phyloP scores from a whole-genome alignment of 1,284 basidiomycete genomes.

The Cutaneotrichosporon cutaneum region DNA sequence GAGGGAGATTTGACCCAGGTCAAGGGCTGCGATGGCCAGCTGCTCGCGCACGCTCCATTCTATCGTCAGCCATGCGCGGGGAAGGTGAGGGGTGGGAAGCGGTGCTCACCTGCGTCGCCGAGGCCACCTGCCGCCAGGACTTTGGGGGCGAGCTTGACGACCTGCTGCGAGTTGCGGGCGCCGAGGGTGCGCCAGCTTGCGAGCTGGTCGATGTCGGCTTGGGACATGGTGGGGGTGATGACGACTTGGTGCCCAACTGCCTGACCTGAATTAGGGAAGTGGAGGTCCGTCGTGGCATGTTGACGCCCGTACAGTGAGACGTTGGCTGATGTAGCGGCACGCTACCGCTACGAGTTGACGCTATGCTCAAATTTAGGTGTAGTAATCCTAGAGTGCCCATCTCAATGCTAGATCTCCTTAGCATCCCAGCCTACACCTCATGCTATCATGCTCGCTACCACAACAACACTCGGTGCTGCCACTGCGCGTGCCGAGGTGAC shows the following conservation, averaged over 20 bases:
- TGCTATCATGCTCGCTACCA: no score
- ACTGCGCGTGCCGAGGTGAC: no score
- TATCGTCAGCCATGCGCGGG: conserved; percentile 50
- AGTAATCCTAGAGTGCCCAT: no score
- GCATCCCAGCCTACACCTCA: no score
- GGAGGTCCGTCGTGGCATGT: neutral
- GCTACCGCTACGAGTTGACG: no score
- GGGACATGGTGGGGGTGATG: conserved; percentile 15
- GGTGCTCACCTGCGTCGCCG: conserved; percentile 42
- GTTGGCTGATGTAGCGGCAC: no score
- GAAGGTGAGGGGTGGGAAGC: neutral
- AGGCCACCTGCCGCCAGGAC: conserved; percentile 53
- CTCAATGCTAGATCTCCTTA: no score
- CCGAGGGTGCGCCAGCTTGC: conserved; percentile 68
- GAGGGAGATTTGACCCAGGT: conserved; percentile 72
- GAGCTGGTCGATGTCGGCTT: conserved; percentile 63
- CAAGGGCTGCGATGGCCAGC: conserved; percentile 78
- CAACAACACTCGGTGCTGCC: no score
- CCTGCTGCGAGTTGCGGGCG: conserved; percentile 67
- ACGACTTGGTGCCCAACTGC: neutral
- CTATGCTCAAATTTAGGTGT: no score
- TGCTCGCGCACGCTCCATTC: conserved; percentile 89
- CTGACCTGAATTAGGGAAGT: neutral
- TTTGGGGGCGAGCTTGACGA: conserved; percentile 63
- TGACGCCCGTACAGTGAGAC: neutral